Evolutionary conservation across 2,329 filamentous ascomycete genomes (phyloP), one percentile per base, ranked within the genome.

Genomic region (Volutella citrinella): DNA sequence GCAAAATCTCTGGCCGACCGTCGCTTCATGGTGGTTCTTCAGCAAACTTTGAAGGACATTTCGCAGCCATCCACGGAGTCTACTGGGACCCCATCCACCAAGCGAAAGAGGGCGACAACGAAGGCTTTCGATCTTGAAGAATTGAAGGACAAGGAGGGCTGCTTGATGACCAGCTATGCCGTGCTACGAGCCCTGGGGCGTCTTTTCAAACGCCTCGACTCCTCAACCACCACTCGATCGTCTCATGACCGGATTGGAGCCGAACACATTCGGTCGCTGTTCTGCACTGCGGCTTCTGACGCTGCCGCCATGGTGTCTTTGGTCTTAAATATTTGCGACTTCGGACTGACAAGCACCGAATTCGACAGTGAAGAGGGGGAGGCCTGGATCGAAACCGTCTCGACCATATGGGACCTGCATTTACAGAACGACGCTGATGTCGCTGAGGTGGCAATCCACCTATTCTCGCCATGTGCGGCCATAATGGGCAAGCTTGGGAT

Each of bases 1-100:
- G 84, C 86, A 8, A 80, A 80, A 38, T 79, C 84, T 5, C 69
- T 95, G 7, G 80, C 78, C 15, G 81, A 89, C 38, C 72, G 82
- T 36, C 74, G 78, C 27, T 87, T 94, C 33, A 63, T 85, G 20
- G 61, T 64, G 2, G 74, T 87, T 9, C 57, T 94, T 25, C 78
- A 82, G 48, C 74, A 78, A 48, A 77, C 82, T 1, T 61, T 89
- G 29, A 70, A 76, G 29, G 82, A 88, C 16, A 46, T 75, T 22
- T 68, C 69, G 8, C 45, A 46, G 14, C 55, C 56, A n/a, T 26
- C 31, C 9, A 39, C 43, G n/a, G 54, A 61, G 24, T 47, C 54
- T 11, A 31, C 44, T 9, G 36, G 51, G 18, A 30, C 49, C 5
- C 43, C 45, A 7, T 36, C 51, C 8, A 56, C 65, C 23, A 75